Percentiles rank a stretch among this genome's conserved stretches.
Conservation (phyloP, 169 alveolate species). For the Blepharisma undulans region DNA sequence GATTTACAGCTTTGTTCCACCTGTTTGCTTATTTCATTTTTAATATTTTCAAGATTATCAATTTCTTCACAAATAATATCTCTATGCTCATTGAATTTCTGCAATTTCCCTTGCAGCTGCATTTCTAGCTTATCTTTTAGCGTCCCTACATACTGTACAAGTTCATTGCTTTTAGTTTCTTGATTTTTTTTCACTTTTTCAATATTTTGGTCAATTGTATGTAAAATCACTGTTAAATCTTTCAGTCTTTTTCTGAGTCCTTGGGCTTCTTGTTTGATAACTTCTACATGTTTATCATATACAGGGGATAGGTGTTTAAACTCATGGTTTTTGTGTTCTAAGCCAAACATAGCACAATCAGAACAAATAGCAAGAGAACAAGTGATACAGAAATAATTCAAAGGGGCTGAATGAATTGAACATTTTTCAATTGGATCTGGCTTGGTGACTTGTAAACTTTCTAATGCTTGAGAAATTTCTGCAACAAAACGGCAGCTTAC, state of each 20-base stretch:
- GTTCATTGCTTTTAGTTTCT: slow-evolving; percentile 75
- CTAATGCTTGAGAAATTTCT: slow-evolving; percentile 62
- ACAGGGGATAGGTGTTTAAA: slow-evolving; percentile 75
- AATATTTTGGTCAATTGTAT: slow-evolving; percentile 58
- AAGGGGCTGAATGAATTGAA: slow-evolving; percentile 62
- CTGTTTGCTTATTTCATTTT: slow-evolving; percentile 41
- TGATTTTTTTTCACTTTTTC: slow-evolving; percentile 70
- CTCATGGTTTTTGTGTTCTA: slow-evolving; percentile 79
- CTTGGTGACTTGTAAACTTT: not conserved
- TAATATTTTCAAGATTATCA: slow-evolving; percentile 49
- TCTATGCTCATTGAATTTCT: slow-evolving; percentile 40
- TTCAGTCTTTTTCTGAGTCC: slow-evolving; percentile 64
- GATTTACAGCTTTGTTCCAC: slow-evolving; percentile 62
- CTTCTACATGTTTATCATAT: slow-evolving; percentile 65
- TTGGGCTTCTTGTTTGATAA: slow-evolving; percentile 66
- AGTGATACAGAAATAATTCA: slow-evolving; percentile 78
- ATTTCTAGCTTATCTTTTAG: slow-evolving; percentile 47
- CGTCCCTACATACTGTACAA: slow-evolving; percentile 49
- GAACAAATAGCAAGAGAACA: slow-evolving; percentile 87
- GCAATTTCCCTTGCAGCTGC: slow-evolving; percentile 48
- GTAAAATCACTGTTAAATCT: slow-evolving; percentile 48
- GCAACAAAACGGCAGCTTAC: slow-evolving; percentile 80
- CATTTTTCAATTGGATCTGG: slow-evolving; percentile 52
- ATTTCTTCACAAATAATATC: slow-evolving; percentile 52
- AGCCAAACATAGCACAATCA: slow-evolving; percentile 87